These are phyloP conservation scores for Schwanniomyces occidentalis DNA, from an alignment of 805 yeast genomes.

Conservation along the genomic window DNA sequence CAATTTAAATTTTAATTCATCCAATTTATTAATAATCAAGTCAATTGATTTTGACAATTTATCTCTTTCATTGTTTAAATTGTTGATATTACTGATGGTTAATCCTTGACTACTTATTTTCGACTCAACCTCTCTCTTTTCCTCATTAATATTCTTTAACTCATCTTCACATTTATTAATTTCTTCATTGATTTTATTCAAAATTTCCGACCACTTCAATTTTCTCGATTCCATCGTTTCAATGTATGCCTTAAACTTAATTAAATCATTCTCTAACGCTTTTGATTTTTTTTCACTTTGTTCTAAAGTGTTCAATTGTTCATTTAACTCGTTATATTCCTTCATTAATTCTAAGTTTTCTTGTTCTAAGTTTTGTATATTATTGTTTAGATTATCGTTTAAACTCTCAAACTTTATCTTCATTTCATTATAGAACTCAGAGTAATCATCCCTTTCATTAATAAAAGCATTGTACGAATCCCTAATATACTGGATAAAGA, in stretches of 20 bases:
- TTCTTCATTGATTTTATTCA: constrained; percentile 60
- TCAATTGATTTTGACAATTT: constrained; percentile 57
- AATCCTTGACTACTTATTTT: constrained; percentile 55
- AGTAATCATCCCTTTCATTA: constrained; percentile 62
- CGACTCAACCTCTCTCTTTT: constrained; percentile 40
- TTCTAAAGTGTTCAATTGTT: constrained; percentile 48
- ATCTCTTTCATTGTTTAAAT: constrained; percentile 62
- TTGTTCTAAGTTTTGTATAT: constrained; percentile 40
- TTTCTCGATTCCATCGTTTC: constrained; percentile 66
- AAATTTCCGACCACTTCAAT: constrained; percentile 58
- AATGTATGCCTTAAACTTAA: constrained; percentile 70
- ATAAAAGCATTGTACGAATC: constrained; percentile 69
- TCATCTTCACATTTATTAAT: constrained; percentile 45
- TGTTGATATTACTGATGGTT: constrained; percentile 62
- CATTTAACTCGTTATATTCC: constrained; percentile 41
- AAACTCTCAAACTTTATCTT: constrained; percentile 53
- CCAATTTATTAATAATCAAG: constrained; percentile 37
- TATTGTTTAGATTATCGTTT: constrained; percentile 48
- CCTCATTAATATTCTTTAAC: constrained; percentile 38
- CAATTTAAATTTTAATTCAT: constrained; percentile 46
- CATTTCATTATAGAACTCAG: constrained; percentile 55
- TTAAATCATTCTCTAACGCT: constrained; percentile 69
- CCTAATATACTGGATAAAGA: constrained; percentile 60
- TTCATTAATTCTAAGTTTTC: constrained; percentile 41
- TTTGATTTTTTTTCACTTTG: constrained; percentile 55